Evolutionary conservation across 768 basidiomycete genomes (phyloP), one percentile per base, ranked within the genome.

Genomic region (Chlorophyllum brunneum): DNA sequence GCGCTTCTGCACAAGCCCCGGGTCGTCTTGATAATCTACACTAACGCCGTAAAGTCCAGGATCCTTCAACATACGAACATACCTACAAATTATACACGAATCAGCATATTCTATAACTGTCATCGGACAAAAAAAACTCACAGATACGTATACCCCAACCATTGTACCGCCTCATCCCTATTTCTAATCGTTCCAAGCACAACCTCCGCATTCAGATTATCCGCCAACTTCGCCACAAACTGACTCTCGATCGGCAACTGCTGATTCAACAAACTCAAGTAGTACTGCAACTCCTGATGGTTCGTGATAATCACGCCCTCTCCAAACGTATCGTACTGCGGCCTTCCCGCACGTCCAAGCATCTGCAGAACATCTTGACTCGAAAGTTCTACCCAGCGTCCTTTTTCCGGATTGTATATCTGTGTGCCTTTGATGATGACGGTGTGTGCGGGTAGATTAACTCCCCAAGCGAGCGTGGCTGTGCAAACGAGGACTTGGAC

Each of bases 361-460:
- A 99, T 98, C 70, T 99, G 97, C 4, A 99, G 73, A 0, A 98
- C 94, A 64, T 98, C 97, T 67, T 98, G 97, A 1, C 87, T 84
- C 1, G 92, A 95, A 5, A 98, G 71, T 66, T 98, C 97, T 3
- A 90, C 34, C 34, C 97, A 99, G 3, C 90, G 84, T 16, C 97
- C 97, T 70, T 98, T 97, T 70, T 97, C 95, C 0, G 97, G 97
- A 67, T 97, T 98, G 71, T 98, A 99, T 56, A 98, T 95, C 70
- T 98, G 95, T 0, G 97, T 98, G n/a, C 97, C 97, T 67, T 98
- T 99, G 77, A 99, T 98, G 72, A 98, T 93, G 70, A 98, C 43
- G 6, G 92, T 88, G 58, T 98, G 97, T 1, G 95, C 97, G 2
- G 97, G 97, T 0, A 98, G 73, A 65, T 99, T 99, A 70, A 99